Evolutionary conservation across 1,284 basidiomycete genomes (phyloP), one percentile per base, ranked within the genome.

Genomic region (Agroathelia rolfsii): DNA sequence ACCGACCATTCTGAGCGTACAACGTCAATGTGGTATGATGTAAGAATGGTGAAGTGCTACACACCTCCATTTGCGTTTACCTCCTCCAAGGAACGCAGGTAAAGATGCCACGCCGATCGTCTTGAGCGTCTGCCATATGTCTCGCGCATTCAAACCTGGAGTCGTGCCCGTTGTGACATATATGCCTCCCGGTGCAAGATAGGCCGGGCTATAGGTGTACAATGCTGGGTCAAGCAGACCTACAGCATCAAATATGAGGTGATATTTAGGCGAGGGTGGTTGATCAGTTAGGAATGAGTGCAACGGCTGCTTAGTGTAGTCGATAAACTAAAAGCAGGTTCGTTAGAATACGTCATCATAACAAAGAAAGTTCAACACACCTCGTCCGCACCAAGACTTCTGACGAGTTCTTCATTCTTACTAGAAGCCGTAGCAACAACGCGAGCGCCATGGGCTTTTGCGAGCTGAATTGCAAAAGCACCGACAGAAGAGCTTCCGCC

Each of bases 401-500:
- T 53, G 13, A 70, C 59, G 18, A 68, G 55, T 0, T 59, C 55
- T 13, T 55, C 53, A 37, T 80, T 81, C 41, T 56, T 64, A 0
- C 46, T 53, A 1, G 73, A 77, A 9, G 72, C 75, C 3, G 65
- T 69, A 0, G 66, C 65, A 6, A 69, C 59, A 1, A 83, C 75
- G 7, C 50, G 64, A 24, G 68, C 62, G 0, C 73, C 72, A 37
- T 62, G 58, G 1, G 64, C 58, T 40, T 76, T 77, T 2, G 76
- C 75, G 17, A 82, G 55, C 45, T 83, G 77, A 24, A 81, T 71
- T 0, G 71, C 77, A 37, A 66, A 64, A 16, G 62, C 59, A 0
- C 80, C 82, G 1, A 81, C 76, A 3, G 69, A 56, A 1, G 74
- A 69, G 12, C 69, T 73, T 0, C 76, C 80, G 0, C 81, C 80